Percentiles rank a stretch among this genome's conserved stretches.
Conservation (phyloP, 345 rosid genomes). For the Citrus mangshanensis region DNA sequence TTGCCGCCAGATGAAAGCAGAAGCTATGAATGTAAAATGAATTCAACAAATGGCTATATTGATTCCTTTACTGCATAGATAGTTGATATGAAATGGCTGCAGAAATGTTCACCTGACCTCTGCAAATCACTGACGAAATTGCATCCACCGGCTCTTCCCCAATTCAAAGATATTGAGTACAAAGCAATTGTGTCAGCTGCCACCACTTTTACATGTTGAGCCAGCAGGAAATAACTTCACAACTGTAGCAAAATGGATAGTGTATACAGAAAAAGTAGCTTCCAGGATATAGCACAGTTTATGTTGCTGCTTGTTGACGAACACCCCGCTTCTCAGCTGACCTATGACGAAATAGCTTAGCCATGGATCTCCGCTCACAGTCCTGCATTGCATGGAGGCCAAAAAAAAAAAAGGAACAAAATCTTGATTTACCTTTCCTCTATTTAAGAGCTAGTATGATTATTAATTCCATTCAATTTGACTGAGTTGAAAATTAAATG, state of each 20-base stretch:
- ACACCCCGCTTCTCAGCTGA: constrained; percentile 60
- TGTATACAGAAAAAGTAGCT: neutral
- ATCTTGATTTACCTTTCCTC: neutral
- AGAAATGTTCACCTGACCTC: neutral
- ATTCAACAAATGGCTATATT: neutral
- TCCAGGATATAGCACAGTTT: constrained; percentile 12
- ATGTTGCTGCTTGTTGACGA: constrained; percentile 35
- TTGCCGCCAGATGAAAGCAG: neutral
- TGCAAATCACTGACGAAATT: neutral
- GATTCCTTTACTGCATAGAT: neutral
- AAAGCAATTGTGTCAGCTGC: neutral
- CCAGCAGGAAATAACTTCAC: constrained; percentile 1
- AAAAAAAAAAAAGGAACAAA: neutral
- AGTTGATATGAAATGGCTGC: neutral
- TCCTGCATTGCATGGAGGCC: constrained; percentile 49
- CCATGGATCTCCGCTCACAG: constrained; percentile 87
- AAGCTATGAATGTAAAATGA: constrained; percentile 9
- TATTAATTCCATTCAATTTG: neutral
- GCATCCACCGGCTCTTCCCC: neutral
- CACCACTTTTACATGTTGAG: neutral
- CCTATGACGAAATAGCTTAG: constrained; percentile 84
- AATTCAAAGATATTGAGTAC: neutral
- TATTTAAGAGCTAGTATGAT: neutral
- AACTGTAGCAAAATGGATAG: neutral
- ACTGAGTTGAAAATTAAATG: neutral